Percentiles rank a stretch among this genome's conserved stretches.
These are phyloP conservation scores for Rhizophlyctis rosea DNA, from an alignment of 192 early-diverging fungal genomes.

Conservation along the genomic window DNA sequence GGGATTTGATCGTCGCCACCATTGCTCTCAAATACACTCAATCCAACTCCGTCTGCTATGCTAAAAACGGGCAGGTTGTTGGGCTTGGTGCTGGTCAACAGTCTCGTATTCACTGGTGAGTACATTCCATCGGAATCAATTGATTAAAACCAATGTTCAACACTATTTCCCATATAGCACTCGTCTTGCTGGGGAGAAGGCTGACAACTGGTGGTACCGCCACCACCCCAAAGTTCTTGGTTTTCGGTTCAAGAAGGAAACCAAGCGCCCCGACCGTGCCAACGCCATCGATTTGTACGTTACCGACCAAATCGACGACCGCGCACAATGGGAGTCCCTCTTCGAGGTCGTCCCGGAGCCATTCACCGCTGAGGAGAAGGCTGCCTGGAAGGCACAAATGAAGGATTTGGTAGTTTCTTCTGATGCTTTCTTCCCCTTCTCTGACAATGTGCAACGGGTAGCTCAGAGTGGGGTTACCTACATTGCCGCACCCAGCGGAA, in stretches of 20 bases:
- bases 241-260: constrained; percentile 79
- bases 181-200: constrained; percentile 97
- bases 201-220: constrained; percentile 97
- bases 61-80: constrained; percentile 94
- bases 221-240: constrained; percentile 93
- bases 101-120: constrained; percentile 91
- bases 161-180: constrained; percentile 50
- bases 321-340: constrained; percentile 70
- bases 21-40: constrained; percentile 99
- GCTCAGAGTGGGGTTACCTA: constrained; percentile 78
- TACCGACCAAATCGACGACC: constrained; percentile 84
- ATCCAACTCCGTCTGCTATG: constrained; percentile 98
- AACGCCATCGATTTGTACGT: constrained; percentile 97
- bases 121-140: constrained; percentile 7
- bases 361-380: constrained; percentile 77
- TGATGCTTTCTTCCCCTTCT: constrained; percentile 99
- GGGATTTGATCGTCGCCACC: constrained; percentile 93
- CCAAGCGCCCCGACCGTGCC: constrained; percentile 93
- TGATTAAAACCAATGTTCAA: neutral
- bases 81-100: constrained; percentile 98
- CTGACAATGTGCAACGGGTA: constrained; percentile 90
- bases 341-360: constrained; percentile 79
- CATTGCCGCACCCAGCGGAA: constrained; percentile 89
- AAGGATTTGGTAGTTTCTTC: constrained; percentile 79
- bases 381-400: constrained; percentile 67